phyloP scores from a whole-genome alignment of 2,329 filamentous ascomycete genomes.

The Epichloe amarillans region DNA sequence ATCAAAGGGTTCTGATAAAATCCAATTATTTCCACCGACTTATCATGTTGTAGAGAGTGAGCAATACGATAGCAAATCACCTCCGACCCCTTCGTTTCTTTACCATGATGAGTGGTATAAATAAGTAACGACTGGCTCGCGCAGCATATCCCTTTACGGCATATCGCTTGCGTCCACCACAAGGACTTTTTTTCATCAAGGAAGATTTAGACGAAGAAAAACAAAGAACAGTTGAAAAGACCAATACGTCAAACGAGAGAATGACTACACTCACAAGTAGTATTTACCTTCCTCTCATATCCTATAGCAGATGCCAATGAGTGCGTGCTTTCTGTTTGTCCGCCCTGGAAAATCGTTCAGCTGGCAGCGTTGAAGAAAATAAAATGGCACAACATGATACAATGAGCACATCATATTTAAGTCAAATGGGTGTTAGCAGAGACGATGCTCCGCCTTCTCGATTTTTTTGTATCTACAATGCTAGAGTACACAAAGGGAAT shows the following conservation, averaged over 20 bases:
- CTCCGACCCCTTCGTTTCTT: background rate
- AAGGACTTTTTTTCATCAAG: background rate
- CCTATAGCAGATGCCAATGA: no score
- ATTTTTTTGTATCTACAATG: constrained; percentile 51
- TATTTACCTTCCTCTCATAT: no score
- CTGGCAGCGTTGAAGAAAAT: background rate
- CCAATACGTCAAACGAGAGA: no score
- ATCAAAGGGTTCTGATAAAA: background rate
- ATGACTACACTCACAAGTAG: no score
- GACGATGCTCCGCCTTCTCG: constrained; percentile 17
- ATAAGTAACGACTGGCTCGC: no score
- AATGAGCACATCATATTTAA: background rate
- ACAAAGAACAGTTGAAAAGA: no score
- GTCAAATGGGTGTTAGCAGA: constrained; percentile 19
- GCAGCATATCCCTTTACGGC: background rate
- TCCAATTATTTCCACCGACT: background rate
- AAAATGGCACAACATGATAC: background rate
- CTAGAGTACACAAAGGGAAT: constrained; percentile 52
- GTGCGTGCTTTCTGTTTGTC: background rate
- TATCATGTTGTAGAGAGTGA: background rate
- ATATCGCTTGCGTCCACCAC: background rate
- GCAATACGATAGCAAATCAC: background rate
- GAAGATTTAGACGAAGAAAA: no score
- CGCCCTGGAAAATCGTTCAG: background rate
- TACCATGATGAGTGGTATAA: background rate